Evolutionary conservation across 2,329 filamentous ascomycete genomes (phyloP).

Genomic region (Lasiodiplodia theobromae): DNA sequence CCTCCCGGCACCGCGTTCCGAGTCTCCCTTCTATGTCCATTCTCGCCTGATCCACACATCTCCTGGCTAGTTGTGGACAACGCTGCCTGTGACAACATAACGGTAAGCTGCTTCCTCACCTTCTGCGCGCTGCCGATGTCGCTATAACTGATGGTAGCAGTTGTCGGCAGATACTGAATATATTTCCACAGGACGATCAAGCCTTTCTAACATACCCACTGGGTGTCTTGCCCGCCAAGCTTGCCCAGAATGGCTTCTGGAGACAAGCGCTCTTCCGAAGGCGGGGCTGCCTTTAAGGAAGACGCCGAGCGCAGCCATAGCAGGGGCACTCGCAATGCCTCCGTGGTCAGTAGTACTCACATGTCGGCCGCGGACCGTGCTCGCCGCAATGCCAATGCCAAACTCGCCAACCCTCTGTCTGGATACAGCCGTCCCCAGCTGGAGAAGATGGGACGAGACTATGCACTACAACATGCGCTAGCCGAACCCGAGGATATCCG

Average conservation of each 20-base stretch:
- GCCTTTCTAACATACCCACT: not conserved
- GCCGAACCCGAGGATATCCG: conserved; percentile 41
- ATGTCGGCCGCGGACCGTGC: conserved; percentile 47
- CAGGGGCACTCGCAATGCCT: conserved; percentile 32
- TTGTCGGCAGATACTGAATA: not conserved
- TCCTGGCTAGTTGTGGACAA: conserved; percentile 6
- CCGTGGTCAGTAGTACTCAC: conserved; percentile 31
- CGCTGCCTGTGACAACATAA: conserved; percentile 2
- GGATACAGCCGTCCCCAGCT: conserved; percentile 60
- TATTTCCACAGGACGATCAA: not conserved
- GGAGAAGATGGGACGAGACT: conserved; percentile 63
- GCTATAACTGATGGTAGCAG: not conserved
- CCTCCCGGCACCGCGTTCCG: conserved; percentile 9
- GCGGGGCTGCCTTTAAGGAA: conserved; percentile 32
- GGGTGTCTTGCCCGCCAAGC: conserved; percentile 5
- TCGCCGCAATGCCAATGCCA: conserved; percentile 53
- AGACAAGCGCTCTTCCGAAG: conserved; percentile 31
- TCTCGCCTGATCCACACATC: not conserved
- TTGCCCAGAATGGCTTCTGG: conserved; percentile 21
- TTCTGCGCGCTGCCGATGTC: not conserved
- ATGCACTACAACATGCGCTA: conserved; percentile 61
- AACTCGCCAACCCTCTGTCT: conserved; percentile 61
- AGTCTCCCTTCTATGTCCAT: not conserved
- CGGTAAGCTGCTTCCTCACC: conserved; percentile 8
- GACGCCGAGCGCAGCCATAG: conserved; percentile 18